phyloP scores from a whole-genome alignment of 495 filamentous ascomycete species.

The Aspergillus bertholletiae region DNA sequence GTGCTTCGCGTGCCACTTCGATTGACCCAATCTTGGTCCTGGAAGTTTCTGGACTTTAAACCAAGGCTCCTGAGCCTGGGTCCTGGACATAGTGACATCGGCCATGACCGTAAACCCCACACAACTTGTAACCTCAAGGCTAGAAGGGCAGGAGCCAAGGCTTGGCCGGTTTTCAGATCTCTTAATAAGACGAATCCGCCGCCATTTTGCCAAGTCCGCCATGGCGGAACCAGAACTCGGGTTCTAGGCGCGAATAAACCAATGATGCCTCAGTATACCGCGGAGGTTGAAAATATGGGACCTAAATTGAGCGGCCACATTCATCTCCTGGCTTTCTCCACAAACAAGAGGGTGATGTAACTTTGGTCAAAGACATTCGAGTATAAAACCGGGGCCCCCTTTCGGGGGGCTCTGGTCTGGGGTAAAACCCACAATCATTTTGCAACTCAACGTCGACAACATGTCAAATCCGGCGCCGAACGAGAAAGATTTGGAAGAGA shows the following conservation, averaged over 20 bases:
- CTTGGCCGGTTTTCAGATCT: constrained; percentile 2
- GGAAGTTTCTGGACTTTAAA: neutral
- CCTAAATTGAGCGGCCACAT: too few relatives aligned
- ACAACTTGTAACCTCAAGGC: neutral
- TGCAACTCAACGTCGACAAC: neutral
- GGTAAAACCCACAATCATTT: neutral
- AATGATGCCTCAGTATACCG: neutral
- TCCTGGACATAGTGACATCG: neutral
- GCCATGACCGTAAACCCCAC: neutral
- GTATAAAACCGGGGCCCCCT: neutral
- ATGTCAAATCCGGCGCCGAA: neutral
- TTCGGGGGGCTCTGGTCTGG: neutral
- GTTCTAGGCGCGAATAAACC: neutral
- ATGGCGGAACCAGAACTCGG: neutral
- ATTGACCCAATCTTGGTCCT: too few relatives aligned
- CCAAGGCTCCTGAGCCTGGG: too few relatives aligned
- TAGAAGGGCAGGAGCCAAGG: neutral
- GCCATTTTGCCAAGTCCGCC: constrained; percentile 6
- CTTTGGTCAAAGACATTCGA: neutral
- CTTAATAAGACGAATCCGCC: constrained; percentile 1
- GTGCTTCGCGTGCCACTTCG: too few relatives aligned
- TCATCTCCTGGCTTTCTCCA: too few relatives aligned
- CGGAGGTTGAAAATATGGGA: neutral
- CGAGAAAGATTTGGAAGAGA: neutral
- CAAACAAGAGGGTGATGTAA: too few relatives aligned